These are phyloP conservation scores for Aspergillus fructus DNA, from an alignment of 2,329 filamentous ascomycete species.

Conservation along the genomic window DNA sequence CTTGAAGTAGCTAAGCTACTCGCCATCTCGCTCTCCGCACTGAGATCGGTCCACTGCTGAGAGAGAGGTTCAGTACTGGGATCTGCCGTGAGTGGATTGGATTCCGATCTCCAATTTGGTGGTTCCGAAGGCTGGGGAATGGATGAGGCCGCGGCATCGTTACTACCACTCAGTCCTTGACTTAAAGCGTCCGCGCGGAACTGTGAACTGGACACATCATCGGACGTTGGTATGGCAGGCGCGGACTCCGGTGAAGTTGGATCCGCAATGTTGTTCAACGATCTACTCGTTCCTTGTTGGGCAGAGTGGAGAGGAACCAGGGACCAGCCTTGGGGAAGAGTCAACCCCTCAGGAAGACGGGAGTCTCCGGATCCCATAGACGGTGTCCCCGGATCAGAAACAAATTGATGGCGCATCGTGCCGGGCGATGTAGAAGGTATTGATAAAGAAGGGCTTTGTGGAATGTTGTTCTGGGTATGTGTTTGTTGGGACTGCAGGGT, in stretches of 20 bases:
- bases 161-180: background rate
- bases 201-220: background rate
- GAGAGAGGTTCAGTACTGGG: conserved; percentile 26
- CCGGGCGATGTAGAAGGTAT: conserved; percentile 19
- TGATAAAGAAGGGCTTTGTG: conserved; percentile 17
- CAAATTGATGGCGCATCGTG: conserved; percentile 29
- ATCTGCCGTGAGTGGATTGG: conserved; percentile 10
- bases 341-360: conserved; percentile 51
- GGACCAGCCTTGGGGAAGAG: conserved; percentile 52
- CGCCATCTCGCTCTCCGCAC: conserved; percentile 19
- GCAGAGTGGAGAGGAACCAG: conserved; percentile 30
- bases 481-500: conserved; percentile 41
- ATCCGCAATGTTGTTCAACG: conserved; percentile 2
- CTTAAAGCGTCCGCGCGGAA: background rate
- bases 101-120: conserved; percentile 21
- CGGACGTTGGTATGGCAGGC: background rate
- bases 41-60: conserved; percentile 32
- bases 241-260: conserved; percentile 6
- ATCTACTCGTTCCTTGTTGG: conserved; percentile 8
- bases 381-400: conserved; percentile 28
- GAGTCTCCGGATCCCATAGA: conserved; percentile 44
- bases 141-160: conserved; percentile 1
- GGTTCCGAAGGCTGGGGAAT: conserved; percentile 2
- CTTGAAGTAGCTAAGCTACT: conserved; percentile 1
- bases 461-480: conserved; percentile 5